These are phyloP conservation scores for Calonectria hawksworthii DNA, from an alignment of 2,329 filamentous ascomycete genomes.

Conservation along the genomic window DNA sequence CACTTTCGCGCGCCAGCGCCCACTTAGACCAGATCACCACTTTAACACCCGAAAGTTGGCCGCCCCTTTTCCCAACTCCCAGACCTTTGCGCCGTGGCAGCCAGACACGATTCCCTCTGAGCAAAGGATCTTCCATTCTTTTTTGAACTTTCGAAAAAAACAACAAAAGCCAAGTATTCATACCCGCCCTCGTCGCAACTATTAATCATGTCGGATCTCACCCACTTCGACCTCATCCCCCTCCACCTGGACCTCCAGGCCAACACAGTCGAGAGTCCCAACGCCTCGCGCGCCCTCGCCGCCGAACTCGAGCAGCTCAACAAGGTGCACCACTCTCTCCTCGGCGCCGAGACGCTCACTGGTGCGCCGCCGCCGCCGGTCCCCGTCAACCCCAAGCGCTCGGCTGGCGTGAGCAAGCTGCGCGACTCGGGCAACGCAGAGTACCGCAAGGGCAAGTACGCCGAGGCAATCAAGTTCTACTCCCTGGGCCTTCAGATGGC, in stretches of 20 bases:
- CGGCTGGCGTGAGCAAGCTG: constrained; percentile 89
- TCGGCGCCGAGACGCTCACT: constrained; percentile 67
- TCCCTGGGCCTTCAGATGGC: constrained; percentile 93
- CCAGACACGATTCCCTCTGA: neutral
- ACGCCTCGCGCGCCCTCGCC: constrained; percentile 65
- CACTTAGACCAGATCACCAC: constrained; percentile 17
- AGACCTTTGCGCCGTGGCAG: constrained; percentile 1
- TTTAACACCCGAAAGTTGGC: constrained; percentile 16
- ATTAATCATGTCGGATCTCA: constrained; percentile 68
- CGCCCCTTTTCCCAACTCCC: neutral
- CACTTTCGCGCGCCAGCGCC: neutral
- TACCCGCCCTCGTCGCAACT: constrained; percentile 8
- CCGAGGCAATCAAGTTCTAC: constrained; percentile 86
- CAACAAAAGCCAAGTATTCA: too few relatives aligned
- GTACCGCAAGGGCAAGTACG: constrained; percentile 82
- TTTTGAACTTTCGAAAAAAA: neutral
- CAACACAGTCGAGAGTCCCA: constrained; percentile 75
- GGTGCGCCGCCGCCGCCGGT: constrained; percentile 86
- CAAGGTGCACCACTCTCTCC: constrained; percentile 80
- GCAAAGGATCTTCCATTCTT: neutral
- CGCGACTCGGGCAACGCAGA: constrained; percentile 88
- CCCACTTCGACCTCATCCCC: constrained; percentile 86
- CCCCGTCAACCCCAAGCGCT: constrained; percentile 93
- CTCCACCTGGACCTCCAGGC: constrained; percentile 85
- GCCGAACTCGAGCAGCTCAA: constrained; percentile 83